Evolutionary conservation across 768 basidiomycete species (phyloP).

Genomic region (Phylloporus arenicola): DNA sequence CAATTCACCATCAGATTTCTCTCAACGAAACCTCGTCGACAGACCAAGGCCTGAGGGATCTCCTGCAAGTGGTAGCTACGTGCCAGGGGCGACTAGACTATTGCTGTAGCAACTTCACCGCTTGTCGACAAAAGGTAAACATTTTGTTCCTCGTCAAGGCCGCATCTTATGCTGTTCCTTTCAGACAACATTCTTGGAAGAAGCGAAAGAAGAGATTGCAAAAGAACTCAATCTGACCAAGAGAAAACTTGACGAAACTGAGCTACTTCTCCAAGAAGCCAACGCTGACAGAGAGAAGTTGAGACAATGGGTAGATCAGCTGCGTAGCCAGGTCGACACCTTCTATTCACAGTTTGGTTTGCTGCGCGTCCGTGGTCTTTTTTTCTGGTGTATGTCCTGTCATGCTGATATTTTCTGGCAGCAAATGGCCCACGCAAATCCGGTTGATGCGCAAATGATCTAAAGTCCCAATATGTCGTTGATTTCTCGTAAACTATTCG

Average conservation of each 20-base stretch:
- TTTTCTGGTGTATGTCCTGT: not conserved
- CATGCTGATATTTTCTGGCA: constrained; percentile 1
- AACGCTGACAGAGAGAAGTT: constrained; percentile 11
- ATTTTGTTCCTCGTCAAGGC: not conserved
- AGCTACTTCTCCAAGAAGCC: constrained; percentile 13
- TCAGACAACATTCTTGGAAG: constrained; percentile 15
- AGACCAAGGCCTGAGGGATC: constrained; percentile 1
- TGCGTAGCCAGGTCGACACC: constrained; percentile 7
- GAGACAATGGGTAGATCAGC: constrained; percentile 8
- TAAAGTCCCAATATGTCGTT: not conserved
- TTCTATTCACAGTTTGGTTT: constrained; percentile 8
- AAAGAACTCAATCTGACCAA: constrained; percentile 10
- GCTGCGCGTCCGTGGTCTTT: constrained; percentile 8
- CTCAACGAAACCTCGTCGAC: not conserved
- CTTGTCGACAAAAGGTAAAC: constrained; percentile 10
- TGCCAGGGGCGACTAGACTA: constrained; percentile 11
- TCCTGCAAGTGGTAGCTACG: constrained; percentile 15
- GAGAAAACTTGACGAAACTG: constrained; percentile 18
- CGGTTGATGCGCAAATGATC: not conserved
- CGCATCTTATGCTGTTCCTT: not conserved
- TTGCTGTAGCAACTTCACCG: constrained; percentile 11
- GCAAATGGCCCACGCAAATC: constrained; percentile 6
- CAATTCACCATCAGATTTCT: not conserved
- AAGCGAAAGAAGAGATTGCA: constrained; percentile 12
- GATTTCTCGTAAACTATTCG: too few relatives aligned